Conservation (phyloP, 164 flowering plant species). For the Cinnamomum chago region DNA sequence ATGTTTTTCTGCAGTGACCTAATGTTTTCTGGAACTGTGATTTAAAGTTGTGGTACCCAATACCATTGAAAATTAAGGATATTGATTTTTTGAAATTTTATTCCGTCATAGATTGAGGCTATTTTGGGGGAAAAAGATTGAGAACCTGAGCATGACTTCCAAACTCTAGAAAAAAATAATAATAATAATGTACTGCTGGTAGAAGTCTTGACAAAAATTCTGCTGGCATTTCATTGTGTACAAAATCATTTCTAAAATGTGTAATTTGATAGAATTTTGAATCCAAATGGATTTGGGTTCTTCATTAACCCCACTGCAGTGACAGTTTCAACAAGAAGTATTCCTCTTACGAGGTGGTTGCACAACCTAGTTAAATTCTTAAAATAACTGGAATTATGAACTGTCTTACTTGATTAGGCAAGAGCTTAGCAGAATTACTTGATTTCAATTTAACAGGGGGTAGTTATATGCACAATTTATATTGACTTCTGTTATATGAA, state of each 20-base stretch:
- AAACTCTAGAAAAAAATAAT: too few relatives aligned
- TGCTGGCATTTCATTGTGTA: not conserved
- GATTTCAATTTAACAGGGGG: not conserved
- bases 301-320: not conserved
- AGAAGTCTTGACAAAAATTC: not conserved
- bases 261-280: not conserved
- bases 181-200: too few relatives aligned
- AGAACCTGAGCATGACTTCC: too few relatives aligned
- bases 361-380: not conserved
- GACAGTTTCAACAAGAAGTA: not conserved
- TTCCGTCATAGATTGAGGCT: too few relatives aligned
- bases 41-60: too few relatives aligned
- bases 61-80: too few relatives aligned
- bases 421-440: not conserved
- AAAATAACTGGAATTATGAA: not conserved
- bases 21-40: too few relatives aligned
- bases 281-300: not conserved
- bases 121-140: too few relatives aligned
- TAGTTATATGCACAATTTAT: too few relatives aligned
- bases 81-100: too few relatives aligned
- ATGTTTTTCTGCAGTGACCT: too few relatives aligned
- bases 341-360: not conserved
- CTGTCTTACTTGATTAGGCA: not conserved
- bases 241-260: not conserved
- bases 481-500: too few relatives aligned